Base-by-base conservation (phyloP, 2,329 filamentous ascomycete species). In the Aspergillus sp. region DNA sequence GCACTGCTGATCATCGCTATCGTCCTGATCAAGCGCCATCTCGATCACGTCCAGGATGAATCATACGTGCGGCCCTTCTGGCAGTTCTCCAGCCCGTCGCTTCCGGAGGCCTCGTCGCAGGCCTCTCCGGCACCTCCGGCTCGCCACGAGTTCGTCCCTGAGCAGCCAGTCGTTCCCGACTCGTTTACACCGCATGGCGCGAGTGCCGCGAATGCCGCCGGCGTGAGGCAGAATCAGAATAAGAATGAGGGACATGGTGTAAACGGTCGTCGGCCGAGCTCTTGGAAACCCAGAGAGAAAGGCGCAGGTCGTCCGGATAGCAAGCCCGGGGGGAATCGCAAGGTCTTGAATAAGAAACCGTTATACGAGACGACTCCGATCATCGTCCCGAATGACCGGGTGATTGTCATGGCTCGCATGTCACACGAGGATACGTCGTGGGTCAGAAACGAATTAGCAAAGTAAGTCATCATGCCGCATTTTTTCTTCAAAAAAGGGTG, bases 401-500 rank as follows among this genome's bases (percentile, higher is more conserved):
- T 64, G 9, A 66, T 73, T 43, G 65, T 73, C 6, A 70, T 75
- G 59, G 73, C 68, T 34, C 70, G 66, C 50, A 51, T 70, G 33
- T 55, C 63, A 30, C 55, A 54, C 3, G 72, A 75, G 50, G 66
- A 75, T 48, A 71, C 72, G 1, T 39, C 36, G 36, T 76, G 73
- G 73, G 62, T 75, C 4, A 50, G 57, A 3, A 51, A 64, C 6
- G 59, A 72, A 26, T 55, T 75, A n/a, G 62, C 67, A 1, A 68
- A 72, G 66, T 74, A 64, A 53, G 60, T 53, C 19, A 19, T 19
- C 19, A 19, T 19, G 19, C 19, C 38, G 33, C 19, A 26, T 19
- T 19, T 19, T 19, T 19, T 19, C 19, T 19, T 34, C 26, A 27
- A 7, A 28, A 6, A 29, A 9, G 5, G 9, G 38, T 29, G 5